A percentile compares a stretch with the other conserved stretches of the same genome.
These are phyloP conservation scores for Sporothrix variecibatus DNA, from an alignment of 2,329 filamentous ascomycete genomes.

Conservation along the genomic window DNA sequence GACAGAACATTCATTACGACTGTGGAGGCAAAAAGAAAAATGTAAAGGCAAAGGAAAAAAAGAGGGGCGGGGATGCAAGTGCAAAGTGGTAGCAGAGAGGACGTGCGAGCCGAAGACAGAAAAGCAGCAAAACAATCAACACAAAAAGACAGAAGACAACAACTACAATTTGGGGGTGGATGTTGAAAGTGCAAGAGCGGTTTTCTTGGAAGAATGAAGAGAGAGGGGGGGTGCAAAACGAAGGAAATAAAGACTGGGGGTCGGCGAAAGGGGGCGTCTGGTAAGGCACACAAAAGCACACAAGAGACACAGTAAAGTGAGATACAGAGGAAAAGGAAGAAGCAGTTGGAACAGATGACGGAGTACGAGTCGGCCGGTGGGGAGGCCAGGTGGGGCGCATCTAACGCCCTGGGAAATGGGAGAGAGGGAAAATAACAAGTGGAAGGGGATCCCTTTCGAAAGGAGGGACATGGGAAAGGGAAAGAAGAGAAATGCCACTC, in stretches of 20 bases:
- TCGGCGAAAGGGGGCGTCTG: background rate
- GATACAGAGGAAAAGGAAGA: background rate
- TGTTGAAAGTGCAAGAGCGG: background rate
- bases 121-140: too few relatives aligned
- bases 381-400: conserved; percentile 24
- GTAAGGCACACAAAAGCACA: background rate
- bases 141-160: background rate
- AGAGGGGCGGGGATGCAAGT: background rate
- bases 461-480: background rate
- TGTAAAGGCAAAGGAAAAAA: background rate
- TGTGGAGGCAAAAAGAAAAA: background rate
- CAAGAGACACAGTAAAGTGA: background rate
- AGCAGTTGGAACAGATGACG: background rate
- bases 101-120: background rate
- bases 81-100: background rate
- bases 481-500: background rate
- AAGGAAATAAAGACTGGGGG: background rate
- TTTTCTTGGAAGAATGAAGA: background rate
- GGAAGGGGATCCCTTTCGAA: conserved; percentile 12
- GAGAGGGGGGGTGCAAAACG: background rate
- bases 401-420: conserved; percentile 13
- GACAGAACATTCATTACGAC: background rate
- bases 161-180: background rate
- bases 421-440: background rate
- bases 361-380: background rate